phyloP scores from a whole-genome alignment of 768 basidiomycete species.

The Gelatoporia subvermispora region DNA sequence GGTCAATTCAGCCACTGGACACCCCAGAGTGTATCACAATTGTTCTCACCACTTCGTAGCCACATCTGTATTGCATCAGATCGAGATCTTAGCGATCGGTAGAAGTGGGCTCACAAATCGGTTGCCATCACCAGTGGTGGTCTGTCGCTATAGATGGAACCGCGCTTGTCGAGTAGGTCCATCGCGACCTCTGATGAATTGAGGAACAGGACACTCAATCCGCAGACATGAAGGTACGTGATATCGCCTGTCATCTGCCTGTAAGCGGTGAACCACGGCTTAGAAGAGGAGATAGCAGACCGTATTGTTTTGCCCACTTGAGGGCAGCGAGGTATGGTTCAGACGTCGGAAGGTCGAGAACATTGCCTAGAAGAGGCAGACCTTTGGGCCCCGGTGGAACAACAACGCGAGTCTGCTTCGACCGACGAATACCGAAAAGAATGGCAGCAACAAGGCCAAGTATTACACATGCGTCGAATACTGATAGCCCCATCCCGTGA shows the following conservation, averaged over 20 bases:
- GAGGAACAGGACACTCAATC: constrained; percentile 18
- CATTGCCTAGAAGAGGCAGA: constrained; percentile 18
- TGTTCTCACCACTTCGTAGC: constrained; percentile 36
- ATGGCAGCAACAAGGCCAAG: too few relatives aligned
- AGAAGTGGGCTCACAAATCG: constrained; percentile 1
- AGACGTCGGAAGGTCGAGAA: constrained; percentile 17
- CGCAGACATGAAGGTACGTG: constrained; percentile 15
- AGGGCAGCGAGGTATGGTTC: too few relatives aligned
- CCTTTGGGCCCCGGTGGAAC: constrained; percentile 23
- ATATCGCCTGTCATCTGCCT: constrained; percentile 25
- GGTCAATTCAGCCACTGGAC: constrained; percentile 28
- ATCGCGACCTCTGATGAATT: constrained; percentile 17
- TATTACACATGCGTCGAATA: too few relatives aligned
- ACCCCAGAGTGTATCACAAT: constrained; percentile 28
- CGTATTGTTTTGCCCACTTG: neutral
- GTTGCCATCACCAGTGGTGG: constrained; percentile 11
- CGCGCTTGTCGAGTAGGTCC: constrained; percentile 24
- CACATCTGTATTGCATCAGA: constrained; percentile 16
- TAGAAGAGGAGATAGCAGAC: neutral
- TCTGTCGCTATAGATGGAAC: constrained; percentile 21
- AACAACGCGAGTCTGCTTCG: too few relatives aligned
- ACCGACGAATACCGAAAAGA: too few relatives aligned
- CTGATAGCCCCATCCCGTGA: too few relatives aligned
- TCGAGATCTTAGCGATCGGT: constrained; percentile 18
- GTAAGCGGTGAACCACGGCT: neutral